Base-by-base conservation (phyloP, 768 basidiomycete species). In the Termitomyces sp. region DNA sequence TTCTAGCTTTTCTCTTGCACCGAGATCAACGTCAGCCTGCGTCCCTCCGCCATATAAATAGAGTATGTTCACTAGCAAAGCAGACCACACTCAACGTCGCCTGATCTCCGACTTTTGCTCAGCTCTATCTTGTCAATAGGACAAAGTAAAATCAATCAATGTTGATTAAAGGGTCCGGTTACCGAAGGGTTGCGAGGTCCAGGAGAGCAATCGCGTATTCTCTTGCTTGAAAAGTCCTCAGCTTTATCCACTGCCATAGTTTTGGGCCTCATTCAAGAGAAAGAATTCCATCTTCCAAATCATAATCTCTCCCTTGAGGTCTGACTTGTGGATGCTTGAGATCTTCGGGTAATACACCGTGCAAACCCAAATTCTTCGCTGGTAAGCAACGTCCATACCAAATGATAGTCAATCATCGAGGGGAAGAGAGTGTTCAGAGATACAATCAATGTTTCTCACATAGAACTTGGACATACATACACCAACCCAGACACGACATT, bases 231-330 rank as follows among this genome's bases (percentile, higher is more conserved):
- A 57, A 63, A 57, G 69, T 64, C 16, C 62, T 61, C 65, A 20
- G 13, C 23, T 26, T 43, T 4, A 14, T 44, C 14, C 9, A 35
- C 10, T 7, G 23, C 23, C 23, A 10, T 35, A 2, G 10, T 13
- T 55, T n/a, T 18, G 14, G 20, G 44, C n/a, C 16, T 16, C 20
- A 18, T n/a, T 32, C 1, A 13, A 28, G 38, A 41, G 16, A n/a
- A 20, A 70, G 55, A 53, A 67, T 70, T 13, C 70, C 70, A 20
- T 69, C 70, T 28, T 70, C 67, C 41, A 23, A 23, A 23, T 23
- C 62, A 36, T 53, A 52, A 55, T 71, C 68, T 38, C 67, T n/a
- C 40, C 61, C 1, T 9, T 6, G 41, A 1, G 38, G 36, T 13
- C 36, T 41, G 52, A 20, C 10, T 57, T 44, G n/a, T 63, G 68